Evolutionary conservation across 768 basidiomycete species (phyloP).

Genomic region (Tylopilus plumbeoviolaceoides): DNA sequence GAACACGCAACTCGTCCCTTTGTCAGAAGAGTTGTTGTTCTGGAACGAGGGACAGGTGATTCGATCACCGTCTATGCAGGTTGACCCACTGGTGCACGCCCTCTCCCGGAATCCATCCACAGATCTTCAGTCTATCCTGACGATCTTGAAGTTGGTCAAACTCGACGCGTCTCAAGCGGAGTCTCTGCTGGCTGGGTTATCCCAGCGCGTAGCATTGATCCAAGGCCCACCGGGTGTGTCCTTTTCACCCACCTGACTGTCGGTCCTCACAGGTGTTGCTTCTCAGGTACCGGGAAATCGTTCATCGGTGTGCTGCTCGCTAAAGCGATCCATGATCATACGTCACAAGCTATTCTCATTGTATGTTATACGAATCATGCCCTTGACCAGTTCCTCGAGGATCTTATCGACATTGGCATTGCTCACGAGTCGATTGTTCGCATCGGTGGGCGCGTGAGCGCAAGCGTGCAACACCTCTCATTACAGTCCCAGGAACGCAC

Average conservation of each 20-base stretch:
- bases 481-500: conserved; percentile 38
- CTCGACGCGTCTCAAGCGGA: conserved; percentile 51
- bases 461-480: conserved; percentile 43
- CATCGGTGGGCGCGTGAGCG: conserved; percentile 52
- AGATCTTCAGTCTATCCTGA: conserved; percentile 40
- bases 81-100: conserved; percentile 23
- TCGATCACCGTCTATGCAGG: conserved; percentile 2
- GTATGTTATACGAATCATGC: conserved; percentile 77
- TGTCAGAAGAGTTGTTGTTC: conserved; percentile 50
- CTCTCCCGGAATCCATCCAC: conserved; percentile 30
- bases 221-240: conserved; percentile 67
- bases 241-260: neutral
- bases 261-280: neutral
- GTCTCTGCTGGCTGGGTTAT: conserved; percentile 49
- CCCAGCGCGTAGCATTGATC: conserved; percentile 55
- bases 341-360: conserved; percentile 51
- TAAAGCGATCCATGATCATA: conserved; percentile 51
- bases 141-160: conserved; percentile 34
- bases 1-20: conserved; percentile 41
- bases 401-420: conserved; percentile 59
- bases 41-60: conserved; percentile 40
- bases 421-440: conserved; percentile 47
- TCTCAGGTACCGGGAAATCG: conserved; percentile 67
- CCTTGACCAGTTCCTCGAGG: conserved; percentile 64
- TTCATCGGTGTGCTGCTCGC: conserved; percentile 68